Conservation (phyloP, 106 monocot genomes). For the Acanthochlamys bracteata region DNA sequence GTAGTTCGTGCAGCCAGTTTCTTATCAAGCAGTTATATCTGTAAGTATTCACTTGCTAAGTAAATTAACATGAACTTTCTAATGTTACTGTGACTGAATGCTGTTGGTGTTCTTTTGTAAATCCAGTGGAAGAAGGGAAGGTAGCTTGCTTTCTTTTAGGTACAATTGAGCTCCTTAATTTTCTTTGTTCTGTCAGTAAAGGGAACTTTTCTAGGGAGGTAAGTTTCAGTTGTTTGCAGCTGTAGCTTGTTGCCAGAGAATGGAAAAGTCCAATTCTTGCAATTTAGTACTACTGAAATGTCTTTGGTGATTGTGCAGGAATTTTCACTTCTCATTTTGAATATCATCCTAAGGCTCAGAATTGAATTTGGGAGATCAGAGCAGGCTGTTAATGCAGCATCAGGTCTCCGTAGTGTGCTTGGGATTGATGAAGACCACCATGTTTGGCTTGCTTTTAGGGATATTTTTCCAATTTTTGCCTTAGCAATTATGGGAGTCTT, state of each 20-base stretch:
- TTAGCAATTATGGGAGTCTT: slow-evolving; percentile 32
- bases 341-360: slow-evolving; percentile 49
- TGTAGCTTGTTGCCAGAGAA: too few relatives aligned
- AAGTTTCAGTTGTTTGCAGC: slow-evolving; percentile 18
- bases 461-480: slow-evolving; percentile 42
- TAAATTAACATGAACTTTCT: slow-evolving; percentile 9
- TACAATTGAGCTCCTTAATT: slow-evolving; percentile 45
- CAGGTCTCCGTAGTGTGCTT: slow-evolving; percentile 12
- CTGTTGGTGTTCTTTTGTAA: slow-evolving; percentile 3
- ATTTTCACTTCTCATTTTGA: slow-evolving; percentile 51
- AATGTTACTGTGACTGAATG: background rate
- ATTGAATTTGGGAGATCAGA: slow-evolving; percentile 58
- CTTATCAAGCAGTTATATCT: slow-evolving; percentile 95
- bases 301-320: slow-evolving; percentile 37
- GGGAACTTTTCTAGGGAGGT: slow-evolving; percentile 41
- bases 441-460: slow-evolving; percentile 23
- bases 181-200: slow-evolving; percentile 29
- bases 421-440: slow-evolving; percentile 8
- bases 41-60: slow-evolving; percentile 37
- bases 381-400: slow-evolving; percentile 32
- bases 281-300: too few relatives aligned
- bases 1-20: slow-evolving; percentile 72
- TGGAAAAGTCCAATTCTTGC: too few relatives aligned
- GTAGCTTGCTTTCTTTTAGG: slow-evolving; percentile 87
- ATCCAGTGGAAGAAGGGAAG: slow-evolving; percentile 77